Conservation (phyloP, 805 yeast genomes). For the Barnettozyma salicaria region DNA sequence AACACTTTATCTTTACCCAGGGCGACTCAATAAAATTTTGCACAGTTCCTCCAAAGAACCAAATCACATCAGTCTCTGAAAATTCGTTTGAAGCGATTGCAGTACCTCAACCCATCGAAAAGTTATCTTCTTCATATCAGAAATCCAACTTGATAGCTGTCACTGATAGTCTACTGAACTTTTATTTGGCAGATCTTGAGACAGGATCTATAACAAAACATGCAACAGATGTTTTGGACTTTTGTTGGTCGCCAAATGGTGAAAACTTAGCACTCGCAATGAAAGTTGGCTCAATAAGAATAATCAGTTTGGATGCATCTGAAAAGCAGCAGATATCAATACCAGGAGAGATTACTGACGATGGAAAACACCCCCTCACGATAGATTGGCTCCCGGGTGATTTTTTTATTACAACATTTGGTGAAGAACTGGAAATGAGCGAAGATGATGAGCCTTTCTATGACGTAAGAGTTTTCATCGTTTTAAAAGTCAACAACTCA, state of each 20-base stretch:
- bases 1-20: constrained; percentile 26
- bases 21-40: neutral
- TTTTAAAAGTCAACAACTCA: constrained; percentile 5
- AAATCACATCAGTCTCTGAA: neutral
- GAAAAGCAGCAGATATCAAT: constrained; percentile 7
- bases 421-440: constrained; percentile 21
- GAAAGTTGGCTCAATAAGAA: constrained; percentile 15
- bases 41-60: neutral
- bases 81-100: constrained; percentile 13
- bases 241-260: constrained; percentile 23
- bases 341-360: constrained; percentile 18
- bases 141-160: constrained; percentile 16
- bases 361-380: constrained; percentile 13
- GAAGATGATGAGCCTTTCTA: constrained; percentile 29
- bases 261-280: constrained; percentile 17
- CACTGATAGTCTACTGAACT: constrained; percentile 12
- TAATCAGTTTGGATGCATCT: constrained; percentile 11
- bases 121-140: constrained; percentile 22
- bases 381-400: constrained; percentile 16
- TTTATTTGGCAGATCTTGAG: constrained; percentile 16
- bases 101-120: constrained; percentile 13
- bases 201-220: constrained; percentile 1
- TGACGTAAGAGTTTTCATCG: constrained; percentile 23
- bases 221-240: constrained; percentile 18
- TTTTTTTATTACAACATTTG: constrained; percentile 25